Percentiles rank a stretch among this genome's conserved stretches.
phyloP scores from a whole-genome alignment of 2,329 filamentous ascomycete species.

The Clarireedia paspali region DNA sequence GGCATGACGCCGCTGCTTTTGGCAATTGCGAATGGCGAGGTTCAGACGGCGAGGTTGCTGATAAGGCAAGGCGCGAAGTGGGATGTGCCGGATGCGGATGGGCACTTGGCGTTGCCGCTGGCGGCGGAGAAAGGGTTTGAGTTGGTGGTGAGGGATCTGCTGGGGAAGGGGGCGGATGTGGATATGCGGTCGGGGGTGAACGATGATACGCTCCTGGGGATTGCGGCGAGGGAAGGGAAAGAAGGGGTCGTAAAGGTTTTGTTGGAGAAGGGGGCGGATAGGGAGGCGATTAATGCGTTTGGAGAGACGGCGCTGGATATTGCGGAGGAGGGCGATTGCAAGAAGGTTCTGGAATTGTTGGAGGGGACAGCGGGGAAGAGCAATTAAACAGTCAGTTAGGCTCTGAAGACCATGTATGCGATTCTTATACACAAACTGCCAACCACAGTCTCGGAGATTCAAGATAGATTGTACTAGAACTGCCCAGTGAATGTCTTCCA shows the following conservation, averaged over 20 bases:
- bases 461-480: too few species aligned
- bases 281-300: slow-evolving; percentile 8
- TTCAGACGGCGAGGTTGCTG: slow-evolving; percentile 11
- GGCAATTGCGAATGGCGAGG: slow-evolving; percentile 6
- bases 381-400: too few species aligned
- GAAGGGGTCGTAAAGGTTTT: slow-evolving; percentile 12
- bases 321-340: slow-evolving; percentile 13
- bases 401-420: too few species aligned
- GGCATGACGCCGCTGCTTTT: slow-evolving; percentile 8
- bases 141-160: slow-evolving; percentile 11
- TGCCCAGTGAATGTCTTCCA: too few species aligned
- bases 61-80: slow-evolving; percentile 9
- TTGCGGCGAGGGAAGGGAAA: slow-evolving; percentile 8
- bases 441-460: too few species aligned
- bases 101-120: slow-evolving; percentile 7
- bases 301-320: slow-evolving; percentile 15
- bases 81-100: slow-evolving; percentile 9
- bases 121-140: slow-evolving; percentile 11
- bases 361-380: background rate
- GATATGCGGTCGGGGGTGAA: slow-evolving; percentile 13
- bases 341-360: slow-evolving; percentile 10
- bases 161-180: slow-evolving; percentile 10
- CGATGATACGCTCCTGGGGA: slow-evolving; percentile 12
- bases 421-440: too few species aligned
- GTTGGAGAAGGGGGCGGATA: slow-evolving; percentile 7